Evolutionary conservation across 202 grass and related monocot species (phyloP).

Genomic region (Miscanthus sacchariflorus): DNA sequence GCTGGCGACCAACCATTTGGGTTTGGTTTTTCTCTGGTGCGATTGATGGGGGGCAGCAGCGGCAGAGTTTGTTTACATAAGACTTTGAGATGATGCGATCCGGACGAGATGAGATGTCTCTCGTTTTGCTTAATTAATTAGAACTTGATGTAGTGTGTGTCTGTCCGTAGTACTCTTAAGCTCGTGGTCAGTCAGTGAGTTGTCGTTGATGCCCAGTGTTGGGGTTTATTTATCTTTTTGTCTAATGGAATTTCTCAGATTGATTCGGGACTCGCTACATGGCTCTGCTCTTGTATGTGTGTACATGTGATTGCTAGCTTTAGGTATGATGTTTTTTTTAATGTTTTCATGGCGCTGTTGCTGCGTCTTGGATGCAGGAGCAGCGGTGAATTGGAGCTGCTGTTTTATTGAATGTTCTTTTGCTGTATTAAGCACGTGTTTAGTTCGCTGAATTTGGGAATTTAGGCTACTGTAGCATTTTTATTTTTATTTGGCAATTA

Average conservation of each 20-base stretch:
- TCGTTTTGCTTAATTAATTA: slow-evolving; percentile 4
- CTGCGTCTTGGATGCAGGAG: neutral
- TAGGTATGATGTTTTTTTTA: neutral
- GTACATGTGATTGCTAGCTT: neutral
- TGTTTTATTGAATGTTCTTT: too few species aligned
- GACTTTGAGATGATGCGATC: neutral
- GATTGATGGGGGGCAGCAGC: neutral
- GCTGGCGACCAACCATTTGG: neutral
- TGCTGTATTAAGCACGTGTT: too few species aligned
- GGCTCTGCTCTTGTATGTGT: neutral
- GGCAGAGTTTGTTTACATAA: neutral
- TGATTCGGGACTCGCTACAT: neutral
- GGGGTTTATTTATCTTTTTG: neutral
- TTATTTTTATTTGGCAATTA: too few species aligned
- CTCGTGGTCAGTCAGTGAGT: neutral
- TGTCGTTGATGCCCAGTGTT: neutral
- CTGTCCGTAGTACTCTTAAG: neutral
- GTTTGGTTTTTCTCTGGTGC: neutral
- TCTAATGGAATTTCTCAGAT: neutral
- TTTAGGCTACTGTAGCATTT: too few species aligned
- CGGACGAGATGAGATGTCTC: neutral
- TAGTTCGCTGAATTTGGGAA: too few species aligned
- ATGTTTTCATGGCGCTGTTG: neutral
- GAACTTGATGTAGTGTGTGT: neutral
- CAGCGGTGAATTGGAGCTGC: neutral